These are phyloP conservation scores for Ilyonectria destructans DNA, from an alignment of 2,329 filamentous ascomycete genomes.

Conservation along the genomic window DNA sequence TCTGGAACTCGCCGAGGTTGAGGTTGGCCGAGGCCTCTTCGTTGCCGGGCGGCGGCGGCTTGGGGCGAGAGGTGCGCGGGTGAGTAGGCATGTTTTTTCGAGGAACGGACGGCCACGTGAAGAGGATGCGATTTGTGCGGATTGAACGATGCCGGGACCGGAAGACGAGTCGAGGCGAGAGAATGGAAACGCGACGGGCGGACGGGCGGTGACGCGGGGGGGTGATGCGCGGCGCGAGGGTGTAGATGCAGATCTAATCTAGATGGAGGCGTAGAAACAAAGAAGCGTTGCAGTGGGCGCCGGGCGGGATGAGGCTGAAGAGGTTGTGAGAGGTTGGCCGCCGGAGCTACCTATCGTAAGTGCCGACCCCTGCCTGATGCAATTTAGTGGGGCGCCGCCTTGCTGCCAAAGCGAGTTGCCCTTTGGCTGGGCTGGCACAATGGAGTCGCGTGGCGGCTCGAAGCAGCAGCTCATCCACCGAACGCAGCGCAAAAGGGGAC, in stretches of 20 bases:
- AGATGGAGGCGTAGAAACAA: background rate
- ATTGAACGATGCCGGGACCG: background rate
- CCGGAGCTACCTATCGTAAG: conserved; percentile 37
- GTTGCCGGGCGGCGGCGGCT: conserved; percentile 81
- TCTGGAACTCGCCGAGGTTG: conserved; percentile 92
- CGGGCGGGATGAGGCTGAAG: conserved; percentile 33
- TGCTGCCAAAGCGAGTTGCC: background rate
- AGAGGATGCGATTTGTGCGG: background rate
- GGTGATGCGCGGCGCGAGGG: conserved; percentile 14
- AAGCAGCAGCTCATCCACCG: conserved; percentile 35
- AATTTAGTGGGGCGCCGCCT: conserved; percentile 43
- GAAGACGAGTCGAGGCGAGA: conserved; percentile 5
- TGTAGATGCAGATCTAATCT: conserved; percentile 6
- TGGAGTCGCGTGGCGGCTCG: conserved; percentile 44
- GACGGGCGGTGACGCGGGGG: background rate
- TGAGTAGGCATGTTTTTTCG: conserved; percentile 42
- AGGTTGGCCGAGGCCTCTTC: conserved; percentile 89
- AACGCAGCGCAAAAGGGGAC: conserved; percentile 5
- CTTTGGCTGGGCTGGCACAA: conserved; percentile 5
- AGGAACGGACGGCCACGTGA: background rate
- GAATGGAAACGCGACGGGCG: conserved; percentile 7
- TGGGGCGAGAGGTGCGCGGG: conserved; percentile 73
- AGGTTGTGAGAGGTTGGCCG: background rate
- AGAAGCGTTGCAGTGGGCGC: background rate
- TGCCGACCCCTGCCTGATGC: conserved; percentile 25